These are phyloP conservation scores for Colletotrichum camelliae DNA, from an alignment of 2,329 filamentous ascomycete genomes.

Conservation along the genomic window DNA sequence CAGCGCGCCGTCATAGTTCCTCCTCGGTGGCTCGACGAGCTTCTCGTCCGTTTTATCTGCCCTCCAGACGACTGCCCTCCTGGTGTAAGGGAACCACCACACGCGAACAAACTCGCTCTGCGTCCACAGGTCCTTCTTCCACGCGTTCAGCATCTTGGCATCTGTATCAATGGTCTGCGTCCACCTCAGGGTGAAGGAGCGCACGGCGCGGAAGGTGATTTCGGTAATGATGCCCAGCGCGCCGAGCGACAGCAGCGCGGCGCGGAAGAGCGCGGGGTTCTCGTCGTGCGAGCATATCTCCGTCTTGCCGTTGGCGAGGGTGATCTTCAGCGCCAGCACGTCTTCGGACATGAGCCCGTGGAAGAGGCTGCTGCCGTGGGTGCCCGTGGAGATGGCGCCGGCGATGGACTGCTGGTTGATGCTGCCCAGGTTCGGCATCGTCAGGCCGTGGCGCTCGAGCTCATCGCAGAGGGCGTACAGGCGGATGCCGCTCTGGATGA, in stretches of 20 bases:
- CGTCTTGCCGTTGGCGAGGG: conserved; percentile 79
- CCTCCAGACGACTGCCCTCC: conserved; percentile 86
- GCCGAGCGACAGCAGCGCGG: conserved; percentile 85
- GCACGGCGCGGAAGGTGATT: conserved; percentile 82
- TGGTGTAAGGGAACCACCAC: conserved; percentile 97
- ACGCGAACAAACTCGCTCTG: conserved; percentile 88
- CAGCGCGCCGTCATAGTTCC: conserved; percentile 81
- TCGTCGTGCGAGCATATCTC: conserved; percentile 72
- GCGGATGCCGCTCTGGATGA: conserved; percentile 88
- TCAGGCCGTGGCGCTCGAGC: conserved; percentile 77
- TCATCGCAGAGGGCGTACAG: conserved; percentile 75
- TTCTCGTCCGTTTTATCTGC: conserved; percentile 78
- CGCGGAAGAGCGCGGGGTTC: conserved; percentile 83
- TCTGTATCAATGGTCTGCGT: conserved; percentile 79
- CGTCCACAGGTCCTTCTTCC: conserved; percentile 80
- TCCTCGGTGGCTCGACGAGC: conserved; percentile 62
- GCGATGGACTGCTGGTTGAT: conserved; percentile 95
- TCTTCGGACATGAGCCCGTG: conserved; percentile 87
- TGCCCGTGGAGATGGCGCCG: conserved; percentile 90
- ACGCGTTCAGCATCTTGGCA: conserved; percentile 69
- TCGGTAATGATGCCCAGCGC: conserved; percentile 91
- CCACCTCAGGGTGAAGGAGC: conserved; percentile 87
- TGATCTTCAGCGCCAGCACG: conserved; percentile 76
- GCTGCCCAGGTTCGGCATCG: conserved; percentile 90
- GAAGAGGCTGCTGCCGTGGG: conserved; percentile 84